Conservation (phyloP, 306 rosid genomes). For the Lathyrus aphaca region DNA sequence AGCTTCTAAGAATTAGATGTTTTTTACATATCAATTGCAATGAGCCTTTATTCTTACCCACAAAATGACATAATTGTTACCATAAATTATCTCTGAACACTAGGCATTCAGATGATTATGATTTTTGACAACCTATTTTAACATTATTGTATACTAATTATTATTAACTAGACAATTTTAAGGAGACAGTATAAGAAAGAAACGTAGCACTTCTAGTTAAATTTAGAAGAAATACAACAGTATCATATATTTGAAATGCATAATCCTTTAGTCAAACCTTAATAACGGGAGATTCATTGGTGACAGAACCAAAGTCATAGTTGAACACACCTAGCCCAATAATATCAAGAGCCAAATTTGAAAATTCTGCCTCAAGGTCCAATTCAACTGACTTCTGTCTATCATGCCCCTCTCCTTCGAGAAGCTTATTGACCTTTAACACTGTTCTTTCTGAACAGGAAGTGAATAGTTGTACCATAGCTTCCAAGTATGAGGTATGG, state of each 20-base stretch:
- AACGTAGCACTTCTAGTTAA: background rate
- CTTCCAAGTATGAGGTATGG: constrained; percentile 84
- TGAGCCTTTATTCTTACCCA: constrained; percentile 3
- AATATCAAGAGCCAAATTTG: constrained; percentile 95
- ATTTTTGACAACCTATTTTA: constrained; percentile 24
- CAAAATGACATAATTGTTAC: background rate
- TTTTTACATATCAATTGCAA: constrained; percentile 11
- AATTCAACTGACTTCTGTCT: constrained; percentile 59
- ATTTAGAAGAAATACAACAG: constrained; percentile 28
- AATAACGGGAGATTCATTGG: constrained; percentile 93
- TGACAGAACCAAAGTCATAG: constrained; percentile 96
- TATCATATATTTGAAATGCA: constrained; percentile 34
- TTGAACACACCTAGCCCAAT: constrained; percentile 95
- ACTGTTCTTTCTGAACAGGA: constrained; percentile 79
- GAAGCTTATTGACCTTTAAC: constrained; percentile 67
- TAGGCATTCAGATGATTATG: constrained; percentile 10
- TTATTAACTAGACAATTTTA: constrained; percentile 12
- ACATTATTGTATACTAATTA: constrained; percentile 17
- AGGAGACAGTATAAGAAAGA: constrained; percentile 22
- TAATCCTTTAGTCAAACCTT: constrained; percentile 60
- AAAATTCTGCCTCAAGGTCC: constrained; percentile 96
- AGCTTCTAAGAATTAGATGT: constrained; percentile 2
- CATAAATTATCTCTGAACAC: constrained; percentile 11
- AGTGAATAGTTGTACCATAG: constrained; percentile 78
- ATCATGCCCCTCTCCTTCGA: constrained; percentile 49